Percentiles rank a stretch among this genome's conserved stretches.
These are phyloP conservation scores for Phytophthora agathidicida DNA, from an alignment of 352 stramenopile species.

Conservation along the genomic window DNA sequence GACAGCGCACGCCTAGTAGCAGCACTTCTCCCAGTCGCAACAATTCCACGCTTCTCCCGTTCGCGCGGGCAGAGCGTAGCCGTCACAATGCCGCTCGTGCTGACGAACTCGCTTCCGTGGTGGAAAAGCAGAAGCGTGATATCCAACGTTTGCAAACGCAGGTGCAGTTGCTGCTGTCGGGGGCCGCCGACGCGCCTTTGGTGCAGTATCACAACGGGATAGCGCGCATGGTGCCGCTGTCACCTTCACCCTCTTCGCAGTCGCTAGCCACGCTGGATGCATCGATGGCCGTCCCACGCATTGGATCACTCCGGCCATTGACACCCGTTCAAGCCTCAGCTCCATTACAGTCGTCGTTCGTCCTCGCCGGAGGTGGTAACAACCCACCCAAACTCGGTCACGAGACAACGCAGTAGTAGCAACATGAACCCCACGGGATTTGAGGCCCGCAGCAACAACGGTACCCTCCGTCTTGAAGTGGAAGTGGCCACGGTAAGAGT, in stretches of 20 bases:
- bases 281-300: slow-evolving; percentile 21
- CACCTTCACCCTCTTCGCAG: slow-evolving; percentile 12
- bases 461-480: no score
- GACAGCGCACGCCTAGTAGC: slow-evolving; percentile 21
- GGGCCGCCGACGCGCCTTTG: slow-evolving; percentile 31
- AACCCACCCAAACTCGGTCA: neutral
- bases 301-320: slow-evolving; percentile 35
- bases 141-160: slow-evolving; percentile 74
- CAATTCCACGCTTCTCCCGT: slow-evolving; percentile 44
- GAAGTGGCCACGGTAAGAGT: neutral
- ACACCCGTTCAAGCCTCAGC: slow-evolving; percentile 5
- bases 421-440: neutral
- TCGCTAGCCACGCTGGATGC: slow-evolving; percentile 5
- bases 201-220: slow-evolving; percentile 2
- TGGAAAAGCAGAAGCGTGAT: slow-evolving; percentile 70
- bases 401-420: neutral
- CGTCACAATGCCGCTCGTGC: slow-evolving; percentile 25
- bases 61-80: slow-evolving; percentile 46
- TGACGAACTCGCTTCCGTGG: slow-evolving; percentile 50
- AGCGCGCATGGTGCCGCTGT: slow-evolving; percentile 9
- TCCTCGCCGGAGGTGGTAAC: slow-evolving; percentile 29
- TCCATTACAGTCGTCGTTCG: slow-evolving; percentile 55
- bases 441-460: slow-evolving; percentile 3
- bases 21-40: slow-evolving; percentile 21
- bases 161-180: slow-evolving; percentile 64